Base-by-base conservation (phyloP, 2,329 filamentous ascomycete genomes). In the Aureobasidium sp. region DNA sequence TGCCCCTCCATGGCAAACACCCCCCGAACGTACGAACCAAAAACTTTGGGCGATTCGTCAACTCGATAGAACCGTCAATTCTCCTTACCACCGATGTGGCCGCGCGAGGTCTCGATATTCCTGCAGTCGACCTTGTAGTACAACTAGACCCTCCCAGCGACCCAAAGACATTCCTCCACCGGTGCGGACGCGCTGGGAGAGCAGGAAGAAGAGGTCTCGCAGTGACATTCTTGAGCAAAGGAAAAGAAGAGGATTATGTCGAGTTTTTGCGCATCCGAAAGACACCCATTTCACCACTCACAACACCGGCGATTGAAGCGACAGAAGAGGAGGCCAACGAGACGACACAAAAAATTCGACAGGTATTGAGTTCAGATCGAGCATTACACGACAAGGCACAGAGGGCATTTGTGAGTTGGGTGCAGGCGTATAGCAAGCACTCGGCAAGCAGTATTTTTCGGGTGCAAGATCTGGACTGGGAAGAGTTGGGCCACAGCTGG, bases 61-160 rank as follows among this genome's bases (percentile, higher is more conserved):
- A 83, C 53, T 82, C 88, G 1, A 79, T 86, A 1, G 80, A 81
- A 0, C 87, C 90, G 0, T 84, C 86, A 1, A 79, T 98, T 29
- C 80, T 98, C 10, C 75, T 98, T 6, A 97, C 91, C 6, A 97
- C 93, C 16, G 91, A 97, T 66, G 83, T 97, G 22, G 89, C 91
- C 2, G 88, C 91, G 2, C 82, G 91, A 56, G 91, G 91, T 12
- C 79, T 97, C 4, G 91, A 97, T 66, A 93, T 96, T 52, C 90
- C 90, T 0, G 83, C 90, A 54, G 90, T 96, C 34, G 91, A 96
- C 65, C 77, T 96, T 1, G 90, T 96, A 4, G 79, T 95, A 1
- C 91, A 96, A 66, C 76, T 96, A 38, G 90, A 96, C 65, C 86
- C 84, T 2, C 84, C 84, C 1, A 88, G 85, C 35, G 90, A 96